Conservation (phyloP, 2,329 filamentous ascomycete genomes). For the Aspergillus puulaauensis region DNA sequence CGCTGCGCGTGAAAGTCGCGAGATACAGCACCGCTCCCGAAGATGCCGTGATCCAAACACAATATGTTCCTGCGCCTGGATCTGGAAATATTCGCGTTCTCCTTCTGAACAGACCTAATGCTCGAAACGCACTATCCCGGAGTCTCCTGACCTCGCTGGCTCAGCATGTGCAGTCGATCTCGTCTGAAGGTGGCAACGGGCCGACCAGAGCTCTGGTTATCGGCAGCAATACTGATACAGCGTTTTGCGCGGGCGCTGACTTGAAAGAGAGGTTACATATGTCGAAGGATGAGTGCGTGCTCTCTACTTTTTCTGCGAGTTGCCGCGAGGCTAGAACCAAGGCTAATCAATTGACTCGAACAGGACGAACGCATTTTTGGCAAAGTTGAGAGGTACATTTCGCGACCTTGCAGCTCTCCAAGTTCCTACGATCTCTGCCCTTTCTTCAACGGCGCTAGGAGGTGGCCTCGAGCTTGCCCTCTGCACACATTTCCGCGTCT, state of each 20-base stretch:
- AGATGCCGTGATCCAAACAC: conserved; percentile 60
- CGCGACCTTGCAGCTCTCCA: conserved; percentile 70
- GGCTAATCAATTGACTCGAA: conserved; percentile 3
- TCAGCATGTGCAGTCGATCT: conserved; percentile 70
- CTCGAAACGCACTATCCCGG: conserved; percentile 87
- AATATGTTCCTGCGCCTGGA: conserved; percentile 72
- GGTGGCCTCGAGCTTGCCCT: conserved; percentile 93
- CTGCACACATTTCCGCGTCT: conserved; percentile 83
- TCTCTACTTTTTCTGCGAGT: neutral
- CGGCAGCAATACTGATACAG: conserved; percentile 78
- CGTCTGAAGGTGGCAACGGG: conserved; percentile 56
- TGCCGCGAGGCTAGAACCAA: neutral
- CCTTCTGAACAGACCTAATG: conserved; percentile 77
- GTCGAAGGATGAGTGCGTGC: conserved; percentile 69
- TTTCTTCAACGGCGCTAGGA: conserved; percentile 83
- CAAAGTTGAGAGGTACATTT: conserved; percentile 74
- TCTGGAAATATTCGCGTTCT: conserved; percentile 84
- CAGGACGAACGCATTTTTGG: conserved; percentile 78
- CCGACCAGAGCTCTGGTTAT: conserved; percentile 78
- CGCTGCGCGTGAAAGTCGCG: conserved; percentile 31
- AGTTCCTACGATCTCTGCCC: conserved; percentile 85
- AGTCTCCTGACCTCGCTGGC: conserved; percentile 71
- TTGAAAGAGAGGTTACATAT: conserved; percentile 83
- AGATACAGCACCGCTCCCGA: conserved; percentile 35
- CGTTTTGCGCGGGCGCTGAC: conserved; percentile 93